Base-by-base conservation (phyloP, 2,329 filamentous ascomycete species). In the Taxawa tesnikishii region DNA sequence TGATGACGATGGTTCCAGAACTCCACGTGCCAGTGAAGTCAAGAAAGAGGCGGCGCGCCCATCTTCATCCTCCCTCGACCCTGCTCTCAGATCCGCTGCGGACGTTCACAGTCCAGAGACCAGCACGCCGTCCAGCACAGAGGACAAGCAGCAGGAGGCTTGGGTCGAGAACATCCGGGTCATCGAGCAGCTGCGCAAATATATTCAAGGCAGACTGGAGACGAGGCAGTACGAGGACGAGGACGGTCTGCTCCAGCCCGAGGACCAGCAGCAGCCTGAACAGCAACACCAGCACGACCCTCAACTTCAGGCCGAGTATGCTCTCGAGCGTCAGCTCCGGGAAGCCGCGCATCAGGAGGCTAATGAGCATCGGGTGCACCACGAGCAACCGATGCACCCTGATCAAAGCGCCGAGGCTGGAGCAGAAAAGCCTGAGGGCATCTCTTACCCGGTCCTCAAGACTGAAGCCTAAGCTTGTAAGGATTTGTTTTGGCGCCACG, bases 111-210 rank as follows among this genome's bases (percentile, higher is more conserved):
- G 38, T 25, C 33, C 45, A n/a, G 44, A 44, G 4, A 45, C 48
- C 12, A 43, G 38, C 26, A 33, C 41, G 12, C 29, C 38, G 11
- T 45, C 50, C 34, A 43, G 39, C 29, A 38, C 45, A 28, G 62
- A 66, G 24, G 64, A 67, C 38, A 55, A 56, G 43, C 50, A 47
- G 15, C 67, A 71, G 39, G 63, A 69, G 41, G 54, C 54, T 4
- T 78, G 73, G 73, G 67, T 77, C 7, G 69, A 75, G 49, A 75
- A 75, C 52, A 70, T 75, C 33, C 68, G 73, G n/a, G 62, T 73
- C 7, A 69, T 78, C 17, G 73, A 77, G 53, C 62, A 64, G 31
- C 60, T 78, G 21, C 63, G 73, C 26, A 63, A 64, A 13, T 70
- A 68, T 50, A 63, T 77, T 42, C 64, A 67, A 34, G 62, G 68